Evolutionary conservation across 2,329 filamentous ascomycete species (phyloP), one percentile per base, ranked within the genome.

Genomic region (Fusarium compactum): DNA sequence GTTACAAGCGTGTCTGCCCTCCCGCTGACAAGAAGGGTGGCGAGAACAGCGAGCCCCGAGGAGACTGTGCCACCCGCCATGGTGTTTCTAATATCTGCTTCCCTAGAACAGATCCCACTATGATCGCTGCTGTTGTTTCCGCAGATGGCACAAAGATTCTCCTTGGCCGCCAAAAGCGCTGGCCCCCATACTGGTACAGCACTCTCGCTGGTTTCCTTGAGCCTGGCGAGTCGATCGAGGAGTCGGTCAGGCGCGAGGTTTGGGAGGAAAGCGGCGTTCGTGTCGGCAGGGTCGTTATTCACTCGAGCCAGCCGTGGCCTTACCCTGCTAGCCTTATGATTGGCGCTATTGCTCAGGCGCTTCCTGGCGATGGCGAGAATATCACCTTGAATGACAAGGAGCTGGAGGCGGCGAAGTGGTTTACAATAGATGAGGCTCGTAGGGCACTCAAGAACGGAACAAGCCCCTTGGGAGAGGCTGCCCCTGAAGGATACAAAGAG

Each of bases 71-170:
- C 10, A 97, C 95, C 1, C 89, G 96, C 57, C 91, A 89, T 41
- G 94, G 93, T 27, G 83, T 99, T 47, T 97, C 94, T 32, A 99
- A 99, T 81, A 86, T 98, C 56, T 91, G 87, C 76, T 98, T 98
- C 85, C 95, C 95, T 5, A 89, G 95, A 53, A 98, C 95, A 3
- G 95, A 98, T 75, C 94, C 95, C 2, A 97, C 94, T 29, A 94
- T 98, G 79, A 99, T 99, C 81, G 95, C 97, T 82, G 95, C 95
- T 1, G 91, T 98, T 14, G 88, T 98, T 32, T 97, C 92, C 56
- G 85, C 90, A 53, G 93, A 97, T 73, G 92, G 92, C 52, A 87
- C 90, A 71, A 89, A 89, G 66, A 82, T 97, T 41, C 88, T 99
- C 10, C 90, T 99, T 1, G 96, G 96, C 40, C 90, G 96, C 16